A percentile compares a stretch with the other conserved stretches of the same genome.
Conservation (phyloP, 371 early-diverging fungal genomes). For the Haplosporangium sp. region DNA sequence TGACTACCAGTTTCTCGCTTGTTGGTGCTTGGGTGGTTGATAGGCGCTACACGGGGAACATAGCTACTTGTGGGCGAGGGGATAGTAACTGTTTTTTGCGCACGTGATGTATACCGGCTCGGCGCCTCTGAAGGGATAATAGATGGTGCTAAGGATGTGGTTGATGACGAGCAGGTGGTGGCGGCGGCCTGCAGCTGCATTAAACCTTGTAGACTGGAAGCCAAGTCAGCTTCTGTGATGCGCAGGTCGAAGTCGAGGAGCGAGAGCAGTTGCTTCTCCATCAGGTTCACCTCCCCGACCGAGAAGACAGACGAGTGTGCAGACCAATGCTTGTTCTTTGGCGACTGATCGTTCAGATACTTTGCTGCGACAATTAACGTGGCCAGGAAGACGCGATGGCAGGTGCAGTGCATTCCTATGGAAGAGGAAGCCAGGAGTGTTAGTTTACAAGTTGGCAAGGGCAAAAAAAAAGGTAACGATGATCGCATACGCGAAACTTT, state of each 20-base stretch:
- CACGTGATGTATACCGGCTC: constrained; percentile 15
- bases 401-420: constrained; percentile 79
- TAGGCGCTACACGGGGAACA: constrained; percentile 23
- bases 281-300: constrained; percentile 80
- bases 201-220: constrained; percentile 41
- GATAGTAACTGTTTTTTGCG: constrained; percentile 14
- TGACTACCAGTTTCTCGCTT: constrained; percentile 31
- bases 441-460: background rate
- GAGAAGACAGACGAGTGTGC: constrained; percentile 74
- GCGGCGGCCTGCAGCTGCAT: constrained; percentile 29
- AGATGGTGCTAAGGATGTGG: background rate
- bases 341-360: constrained; percentile 80
- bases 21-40: constrained; percentile 42
- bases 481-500: constrained; percentile 30
- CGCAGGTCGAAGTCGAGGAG: constrained; percentile 65
- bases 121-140: background rate
- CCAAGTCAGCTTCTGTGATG: constrained; percentile 55
- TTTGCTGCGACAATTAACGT: constrained; percentile 81
- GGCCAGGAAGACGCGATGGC: constrained; percentile 84
- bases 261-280: constrained; percentile 84
- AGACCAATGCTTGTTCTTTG: constrained; percentile 88
- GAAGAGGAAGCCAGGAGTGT: background rate
- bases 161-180: background rate
- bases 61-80: constrained; percentile 44
- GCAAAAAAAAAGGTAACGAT: constrained; percentile 8